Evolutionary conservation across 768 basidiomycete genomes (phyloP).

Genomic region (Macrolepiota albuminosa): DNA sequence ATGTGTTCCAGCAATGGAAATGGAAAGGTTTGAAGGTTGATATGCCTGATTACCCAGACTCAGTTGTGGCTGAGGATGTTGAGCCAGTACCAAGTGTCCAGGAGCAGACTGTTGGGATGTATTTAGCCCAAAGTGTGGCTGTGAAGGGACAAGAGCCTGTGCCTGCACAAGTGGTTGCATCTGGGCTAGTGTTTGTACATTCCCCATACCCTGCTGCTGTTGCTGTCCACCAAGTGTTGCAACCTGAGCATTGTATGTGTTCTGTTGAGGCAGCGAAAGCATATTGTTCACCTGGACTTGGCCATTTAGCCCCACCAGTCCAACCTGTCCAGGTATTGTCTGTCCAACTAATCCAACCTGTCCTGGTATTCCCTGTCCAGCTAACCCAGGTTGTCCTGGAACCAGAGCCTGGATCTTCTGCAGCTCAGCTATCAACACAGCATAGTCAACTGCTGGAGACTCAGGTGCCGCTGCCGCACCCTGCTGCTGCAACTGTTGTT

Average conservation of each 20-base stretch:
- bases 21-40: neutral
- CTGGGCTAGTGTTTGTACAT: neutral
- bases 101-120: neutral
- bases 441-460: slow-evolving; percentile 15
- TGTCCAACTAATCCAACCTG: neutral
- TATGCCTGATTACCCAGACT: neutral
- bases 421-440: slow-evolving; percentile 16
- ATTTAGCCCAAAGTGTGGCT: neutral
- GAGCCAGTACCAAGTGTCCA: neutral
- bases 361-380: neutral
- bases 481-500: slow-evolving; percentile 16
- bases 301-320: neutral
- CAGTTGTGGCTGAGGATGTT: neutral
- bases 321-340: neutral
- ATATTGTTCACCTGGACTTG: slow-evolving; percentile 6
- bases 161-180: neutral
- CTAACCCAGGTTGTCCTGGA: neutral
- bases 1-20: neutral
- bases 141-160: neutral
- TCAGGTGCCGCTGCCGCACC: neutral
- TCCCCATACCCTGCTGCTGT: neutral
- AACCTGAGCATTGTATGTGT: neutral
- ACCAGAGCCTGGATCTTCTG: slow-evolving; percentile 11
- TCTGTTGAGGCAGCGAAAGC: neutral
- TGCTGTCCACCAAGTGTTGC: neutral